Evolutionary conservation across 164 flowering plant genomes (phyloP).

Genomic region (Kingdonia uniflora): DNA sequence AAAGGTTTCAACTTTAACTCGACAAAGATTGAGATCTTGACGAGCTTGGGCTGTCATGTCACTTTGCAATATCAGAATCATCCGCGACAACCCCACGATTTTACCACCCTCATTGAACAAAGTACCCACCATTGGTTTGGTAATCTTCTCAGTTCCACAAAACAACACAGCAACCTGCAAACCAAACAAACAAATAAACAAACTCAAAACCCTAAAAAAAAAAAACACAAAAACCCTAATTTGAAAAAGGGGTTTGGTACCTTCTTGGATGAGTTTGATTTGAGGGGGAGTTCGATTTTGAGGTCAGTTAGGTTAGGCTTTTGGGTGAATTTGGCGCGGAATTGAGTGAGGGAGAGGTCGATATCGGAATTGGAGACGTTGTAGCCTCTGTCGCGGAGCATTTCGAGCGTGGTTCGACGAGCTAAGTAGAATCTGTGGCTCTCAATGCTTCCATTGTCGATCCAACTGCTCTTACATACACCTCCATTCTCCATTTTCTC

Average conservation of each 20-base stretch:
- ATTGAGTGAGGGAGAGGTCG: conserved; percentile 41
- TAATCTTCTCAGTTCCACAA: conserved; percentile 21
- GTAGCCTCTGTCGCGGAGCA: conserved; percentile 79
- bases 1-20: conserved; percentile 16
- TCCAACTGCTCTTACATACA: conserved; percentile 33
- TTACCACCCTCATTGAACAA: conserved; percentile 8
- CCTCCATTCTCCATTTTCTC: neutral
- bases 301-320: conserved; percentile 36
- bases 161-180: conserved; percentile 32
- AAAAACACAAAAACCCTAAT: too few relatives aligned
- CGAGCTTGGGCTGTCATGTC: conserved; percentile 21
- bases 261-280: conserved; percentile 1
- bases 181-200: neutral
- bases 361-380: conserved; percentile 44
- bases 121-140: conserved; percentile 2
- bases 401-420: conserved; percentile 62
- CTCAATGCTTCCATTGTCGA: conserved; percentile 57
- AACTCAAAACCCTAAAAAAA: too few relatives aligned
- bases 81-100: conserved; percentile 9
- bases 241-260: neutral
- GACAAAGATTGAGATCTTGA: conserved; percentile 15
- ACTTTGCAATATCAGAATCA: conserved; percentile 29
- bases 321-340: conserved; percentile 40
- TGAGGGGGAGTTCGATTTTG: conserved; percentile 5
- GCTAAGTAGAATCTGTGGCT: conserved; percentile 65